phyloP scores from a whole-genome alignment of 2,329 filamentous ascomycete species.

The Pseudogymnoascus destructans region DNA sequence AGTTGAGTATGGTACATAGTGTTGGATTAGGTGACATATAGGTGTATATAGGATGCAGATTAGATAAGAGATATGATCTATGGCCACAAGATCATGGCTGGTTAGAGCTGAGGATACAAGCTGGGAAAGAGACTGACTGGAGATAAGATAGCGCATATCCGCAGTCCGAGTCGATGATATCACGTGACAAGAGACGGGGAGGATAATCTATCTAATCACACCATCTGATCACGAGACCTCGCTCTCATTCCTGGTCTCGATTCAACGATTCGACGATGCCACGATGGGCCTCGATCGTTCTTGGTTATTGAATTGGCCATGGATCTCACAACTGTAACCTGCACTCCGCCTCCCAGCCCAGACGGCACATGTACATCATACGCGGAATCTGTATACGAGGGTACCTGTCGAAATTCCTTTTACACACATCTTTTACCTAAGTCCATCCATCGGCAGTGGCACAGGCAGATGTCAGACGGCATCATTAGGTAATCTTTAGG shows the following conservation, averaged over 20 bases:
- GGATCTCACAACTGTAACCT: not conserved
- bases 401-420: not conserved
- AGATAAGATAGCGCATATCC: too few species aligned
- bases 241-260: not conserved
- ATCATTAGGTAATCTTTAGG: constrained; percentile 5
- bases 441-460: not conserved
- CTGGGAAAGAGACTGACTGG: not conserved
- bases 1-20: not conserved
- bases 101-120: not conserved
- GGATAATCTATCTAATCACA: not conserved
- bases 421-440: constrained; percentile 1
- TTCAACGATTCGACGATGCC: not conserved
- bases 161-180: not conserved
- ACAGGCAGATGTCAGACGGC: not conserved
- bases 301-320: not conserved
- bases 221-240: not conserved
- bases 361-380: constrained; percentile 1
- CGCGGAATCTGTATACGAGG: not conserved
- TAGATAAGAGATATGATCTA: not conserved
- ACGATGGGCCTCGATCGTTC: not conserved
- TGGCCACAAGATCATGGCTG: not conserved
- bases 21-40: not conserved
- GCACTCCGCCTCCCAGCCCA: not conserved
- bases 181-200: not conserved
- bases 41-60: constrained; percentile 2